phyloP scores from a whole-genome alignment of 225 moss, liverwort and hornwort genomes.

The Pseudisothecium myosuroides region DNA sequence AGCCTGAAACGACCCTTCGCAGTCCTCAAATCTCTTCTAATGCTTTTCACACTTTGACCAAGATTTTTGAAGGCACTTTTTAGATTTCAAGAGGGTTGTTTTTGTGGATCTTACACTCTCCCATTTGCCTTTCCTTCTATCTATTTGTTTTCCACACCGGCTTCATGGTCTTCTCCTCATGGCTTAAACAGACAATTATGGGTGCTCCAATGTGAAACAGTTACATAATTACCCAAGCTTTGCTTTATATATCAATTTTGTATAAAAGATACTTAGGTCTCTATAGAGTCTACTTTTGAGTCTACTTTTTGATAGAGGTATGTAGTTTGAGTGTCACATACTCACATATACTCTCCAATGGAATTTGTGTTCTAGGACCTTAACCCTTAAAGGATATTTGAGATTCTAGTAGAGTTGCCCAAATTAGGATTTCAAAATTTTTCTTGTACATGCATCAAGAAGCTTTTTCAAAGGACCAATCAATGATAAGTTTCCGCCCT shows the following conservation, averaged over 20 bases:
- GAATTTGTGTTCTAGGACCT: background rate
- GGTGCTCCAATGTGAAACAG: too few relatives aligned
- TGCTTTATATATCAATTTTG: background rate
- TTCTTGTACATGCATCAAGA: background rate
- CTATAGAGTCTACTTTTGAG: fast-evolving
- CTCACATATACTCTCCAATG: background rate
- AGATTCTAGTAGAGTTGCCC: fast-evolving
- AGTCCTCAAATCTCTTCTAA: too few relatives aligned
- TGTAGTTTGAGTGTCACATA: background rate
- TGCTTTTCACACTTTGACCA: too few relatives aligned
- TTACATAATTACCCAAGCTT: background rate
- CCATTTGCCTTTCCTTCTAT: too few relatives aligned
- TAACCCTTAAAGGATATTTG: background rate
- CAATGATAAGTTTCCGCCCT: background rate
- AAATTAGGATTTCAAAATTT: background rate
- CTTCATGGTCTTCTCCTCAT: too few relatives aligned
- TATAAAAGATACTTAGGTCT: background rate
- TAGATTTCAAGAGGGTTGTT: too few relatives aligned
- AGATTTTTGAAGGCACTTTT: too few relatives aligned
- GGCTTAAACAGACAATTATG: too few relatives aligned
- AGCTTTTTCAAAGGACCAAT: background rate
- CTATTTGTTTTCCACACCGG: too few relatives aligned
- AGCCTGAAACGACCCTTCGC: too few relatives aligned
- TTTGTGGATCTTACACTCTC: too few relatives aligned
- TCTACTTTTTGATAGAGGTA: background rate